Evolutionary conservation across 176 grass and related monocot species (phyloP).

Genomic region (Rhynchospora tenuis): DNA sequence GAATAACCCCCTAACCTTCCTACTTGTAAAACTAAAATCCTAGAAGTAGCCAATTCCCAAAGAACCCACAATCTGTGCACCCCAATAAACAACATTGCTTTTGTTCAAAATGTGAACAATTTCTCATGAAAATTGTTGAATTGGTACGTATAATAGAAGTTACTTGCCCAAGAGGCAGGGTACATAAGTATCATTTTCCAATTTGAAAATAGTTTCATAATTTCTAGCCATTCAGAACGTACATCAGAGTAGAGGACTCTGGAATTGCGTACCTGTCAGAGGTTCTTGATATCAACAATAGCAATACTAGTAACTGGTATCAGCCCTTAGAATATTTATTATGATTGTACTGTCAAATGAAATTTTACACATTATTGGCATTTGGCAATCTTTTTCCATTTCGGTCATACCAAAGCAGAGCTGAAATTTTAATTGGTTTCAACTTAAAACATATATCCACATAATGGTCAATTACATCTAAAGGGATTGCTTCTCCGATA

Average conservation of each 20-base stretch:
- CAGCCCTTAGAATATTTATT: background rate
- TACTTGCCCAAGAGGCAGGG: slow-evolving; percentile 74
- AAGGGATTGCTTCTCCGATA: background rate
- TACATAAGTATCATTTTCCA: slow-evolving; percentile 86
- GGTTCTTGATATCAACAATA: background rate
- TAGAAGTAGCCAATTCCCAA: slow-evolving; percentile 57
- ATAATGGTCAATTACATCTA: background rate
- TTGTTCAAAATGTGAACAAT: slow-evolving; percentile 72
- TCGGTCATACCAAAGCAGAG: background rate
- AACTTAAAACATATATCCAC: background rate
- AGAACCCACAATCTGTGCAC: slow-evolving; percentile 86
- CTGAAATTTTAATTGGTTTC: background rate
- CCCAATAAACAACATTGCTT: slow-evolving; percentile 97
- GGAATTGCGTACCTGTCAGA: slow-evolving; percentile 36
- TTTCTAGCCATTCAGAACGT: slow-evolving; percentile 37
- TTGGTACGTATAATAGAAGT: slow-evolving; percentile 98
- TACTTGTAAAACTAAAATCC: slow-evolving; percentile 68
- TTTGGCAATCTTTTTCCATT: background rate
- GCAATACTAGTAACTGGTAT: background rate
- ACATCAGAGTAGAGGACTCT: slow-evolving; percentile 12
- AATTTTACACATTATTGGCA: too few species aligned
- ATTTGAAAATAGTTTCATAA: slow-evolving; percentile 60
- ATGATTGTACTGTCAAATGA: background rate
- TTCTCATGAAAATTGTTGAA: slow-evolving; percentile 89
- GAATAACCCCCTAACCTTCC: slow-evolving; percentile 42